Evolutionary conservation across 148 eudicot species (phyloP).

Genomic region (Salicornia ramosissima): DNA sequence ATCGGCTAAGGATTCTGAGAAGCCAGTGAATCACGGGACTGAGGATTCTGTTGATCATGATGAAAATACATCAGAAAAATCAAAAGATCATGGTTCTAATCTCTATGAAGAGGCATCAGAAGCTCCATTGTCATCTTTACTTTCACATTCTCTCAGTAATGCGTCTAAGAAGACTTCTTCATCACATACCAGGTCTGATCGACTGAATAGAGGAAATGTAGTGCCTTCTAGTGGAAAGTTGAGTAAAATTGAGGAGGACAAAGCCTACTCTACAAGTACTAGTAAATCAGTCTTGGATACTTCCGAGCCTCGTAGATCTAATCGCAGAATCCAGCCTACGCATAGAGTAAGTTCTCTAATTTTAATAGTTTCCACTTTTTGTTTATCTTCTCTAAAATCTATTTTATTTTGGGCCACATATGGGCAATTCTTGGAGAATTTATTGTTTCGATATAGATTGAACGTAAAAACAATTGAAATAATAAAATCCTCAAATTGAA

Average conservation of each 20-base stretch:
- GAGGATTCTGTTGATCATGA: constrained; percentile 41
- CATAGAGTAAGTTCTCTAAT: constrained; percentile 54
- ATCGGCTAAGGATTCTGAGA: constrained; percentile 20
- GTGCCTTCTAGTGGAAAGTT: constrained; percentile 42
- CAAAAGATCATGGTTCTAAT: constrained; percentile 34
- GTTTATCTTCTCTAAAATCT: background rate
- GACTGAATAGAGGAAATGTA: constrained; percentile 44
- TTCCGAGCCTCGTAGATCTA: constrained; percentile 81
- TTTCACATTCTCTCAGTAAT: constrained; percentile 33
- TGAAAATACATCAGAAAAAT: constrained; percentile 38
- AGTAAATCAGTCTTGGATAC: constrained; percentile 36
- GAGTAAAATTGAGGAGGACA: constrained; percentile 49
- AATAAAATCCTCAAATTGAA: no score
- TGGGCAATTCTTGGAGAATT: background rate
- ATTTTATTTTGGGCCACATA: background rate
- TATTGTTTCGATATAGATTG: no score
- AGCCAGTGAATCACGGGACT: constrained; percentile 16
- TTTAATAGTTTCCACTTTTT: background rate
- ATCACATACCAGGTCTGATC: constrained; percentile 43
- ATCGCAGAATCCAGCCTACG: constrained; percentile 93
- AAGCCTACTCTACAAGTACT: constrained; percentile 20
- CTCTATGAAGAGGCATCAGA: constrained; percentile 37
- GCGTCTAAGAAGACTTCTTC: constrained; percentile 44
- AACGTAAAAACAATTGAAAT: no score
- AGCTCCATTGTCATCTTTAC: constrained; percentile 58